Evolutionary conservation across 495 filamentous ascomycete genomes (phyloP).

Genomic region (Penicillium odoratum): DNA sequence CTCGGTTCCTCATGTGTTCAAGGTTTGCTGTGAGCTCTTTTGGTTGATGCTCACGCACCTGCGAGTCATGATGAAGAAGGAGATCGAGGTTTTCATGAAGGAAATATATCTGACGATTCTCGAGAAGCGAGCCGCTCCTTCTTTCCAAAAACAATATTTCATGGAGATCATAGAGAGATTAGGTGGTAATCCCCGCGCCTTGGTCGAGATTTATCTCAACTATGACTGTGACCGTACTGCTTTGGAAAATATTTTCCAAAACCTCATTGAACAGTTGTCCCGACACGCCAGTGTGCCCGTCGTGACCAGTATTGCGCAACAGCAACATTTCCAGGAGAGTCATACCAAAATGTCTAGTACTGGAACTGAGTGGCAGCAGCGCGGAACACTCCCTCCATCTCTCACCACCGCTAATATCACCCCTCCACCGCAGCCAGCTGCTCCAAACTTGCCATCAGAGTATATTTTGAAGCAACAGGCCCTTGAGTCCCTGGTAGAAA

Average conservation of each 20-base stretch:
- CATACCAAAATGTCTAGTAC: constrained; percentile 57
- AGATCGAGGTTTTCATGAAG: constrained; percentile 96
- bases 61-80: constrained; percentile 95
- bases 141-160: constrained; percentile 89
- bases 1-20: constrained; percentile 86
- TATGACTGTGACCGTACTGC: constrained; percentile 95
- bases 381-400: constrained; percentile 79
- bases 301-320: constrained; percentile 68
- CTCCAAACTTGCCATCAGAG: constrained; percentile 72
- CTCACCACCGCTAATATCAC: constrained; percentile 75
- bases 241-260: constrained; percentile 95
- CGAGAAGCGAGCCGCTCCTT: constrained; percentile 80
- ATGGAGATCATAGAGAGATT: constrained; percentile 82
- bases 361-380: constrained; percentile 76
- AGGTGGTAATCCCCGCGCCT: constrained; percentile 77
- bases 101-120: constrained; percentile 96
- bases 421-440: constrained; percentile 41
- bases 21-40: constrained; percentile 96
- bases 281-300: constrained; percentile 75
- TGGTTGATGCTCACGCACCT: constrained; percentile 95
- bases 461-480: constrained; percentile 86
- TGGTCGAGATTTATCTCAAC: constrained; percentile 97
- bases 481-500: constrained; percentile 83
- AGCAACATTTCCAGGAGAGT: constrained; percentile 81
- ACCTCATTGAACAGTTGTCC: constrained; percentile 88